Conservation (phyloP, 768 basidiomycete species). For the Gelatoporia subvermispora region DNA sequence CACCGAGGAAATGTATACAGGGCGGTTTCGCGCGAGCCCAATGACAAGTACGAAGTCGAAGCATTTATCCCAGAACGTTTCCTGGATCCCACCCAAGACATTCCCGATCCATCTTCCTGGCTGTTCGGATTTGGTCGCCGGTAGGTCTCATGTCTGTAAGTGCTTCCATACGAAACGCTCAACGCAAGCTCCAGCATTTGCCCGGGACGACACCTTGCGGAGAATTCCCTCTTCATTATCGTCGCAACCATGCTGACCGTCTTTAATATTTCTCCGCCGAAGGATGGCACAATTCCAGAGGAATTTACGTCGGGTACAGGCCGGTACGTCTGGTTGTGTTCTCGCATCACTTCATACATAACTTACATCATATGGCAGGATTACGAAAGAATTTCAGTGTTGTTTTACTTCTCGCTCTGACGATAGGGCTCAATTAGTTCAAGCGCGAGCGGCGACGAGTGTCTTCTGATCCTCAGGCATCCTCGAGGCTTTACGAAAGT, state of each 20-base stretch:
- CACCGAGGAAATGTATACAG: neutral
- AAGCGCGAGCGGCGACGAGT: too few relatives aligned
- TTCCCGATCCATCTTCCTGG: conserved; percentile 4
- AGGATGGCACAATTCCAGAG: neutral
- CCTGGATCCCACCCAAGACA: neutral
- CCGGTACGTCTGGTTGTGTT: conserved; percentile 1
- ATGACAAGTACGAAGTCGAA: conserved; percentile 7
- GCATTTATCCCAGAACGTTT: conserved; percentile 18
- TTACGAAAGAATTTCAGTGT: conserved; percentile 7
- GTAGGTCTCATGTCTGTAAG: neutral
- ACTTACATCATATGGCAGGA: neutral
- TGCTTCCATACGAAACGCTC: too few relatives aligned
- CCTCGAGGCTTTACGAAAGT: too few relatives aligned
- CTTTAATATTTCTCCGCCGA: conserved; percentile 8
- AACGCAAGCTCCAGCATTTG: conserved; percentile 6
- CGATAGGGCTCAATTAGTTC: too few relatives aligned
- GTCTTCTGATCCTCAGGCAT: too few relatives aligned
- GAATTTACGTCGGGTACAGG: conserved; percentile 4
- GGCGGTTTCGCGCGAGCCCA: conserved; percentile 7
- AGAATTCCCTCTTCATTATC: conserved; percentile 14
- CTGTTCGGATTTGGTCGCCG: conserved; percentile 13
- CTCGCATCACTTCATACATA: neutral
- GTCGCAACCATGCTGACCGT: conserved; percentile 7
- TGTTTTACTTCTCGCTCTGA: conserved; percentile 3
- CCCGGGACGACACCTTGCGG: conserved; percentile 10